These are phyloP conservation scores for Monilinia fructicola DNA, from an alignment of 2,329 filamentous ascomycete genomes.

Conservation along the genomic window DNA sequence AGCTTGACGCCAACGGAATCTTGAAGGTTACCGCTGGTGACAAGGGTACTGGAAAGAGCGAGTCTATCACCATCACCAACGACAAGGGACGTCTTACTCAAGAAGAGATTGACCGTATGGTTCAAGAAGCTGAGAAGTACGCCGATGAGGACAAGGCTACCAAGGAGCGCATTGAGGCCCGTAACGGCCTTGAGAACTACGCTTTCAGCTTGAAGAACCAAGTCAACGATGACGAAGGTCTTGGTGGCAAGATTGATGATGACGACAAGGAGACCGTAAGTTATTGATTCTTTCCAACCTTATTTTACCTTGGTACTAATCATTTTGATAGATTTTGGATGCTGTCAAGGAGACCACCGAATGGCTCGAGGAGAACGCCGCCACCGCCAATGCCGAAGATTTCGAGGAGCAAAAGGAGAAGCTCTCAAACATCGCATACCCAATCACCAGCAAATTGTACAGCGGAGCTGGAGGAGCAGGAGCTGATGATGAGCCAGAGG, in stretches of 20 bases:
- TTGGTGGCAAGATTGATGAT: conserved; percentile 96
- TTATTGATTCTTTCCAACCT: conserved; percentile 32
- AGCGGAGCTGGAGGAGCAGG: conserved; percentile 61
- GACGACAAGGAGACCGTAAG: conserved; percentile 95
- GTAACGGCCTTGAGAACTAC: conserved; percentile 98
- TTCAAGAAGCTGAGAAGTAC: conserved; percentile 96
- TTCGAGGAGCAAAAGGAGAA: conserved; percentile 99
- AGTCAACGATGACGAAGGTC: conserved; percentile 92
- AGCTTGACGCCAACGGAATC: conserved; percentile 97
- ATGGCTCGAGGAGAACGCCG: conserved; percentile 95
- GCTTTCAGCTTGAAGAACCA: conserved; percentile 99
- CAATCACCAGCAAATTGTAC: conserved; percentile 98
- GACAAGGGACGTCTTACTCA: conserved; percentile 96
- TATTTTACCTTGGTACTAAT: conserved; percentile 34
- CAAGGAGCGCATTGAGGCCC: conserved; percentile 92
- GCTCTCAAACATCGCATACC: conserved; percentile 92
- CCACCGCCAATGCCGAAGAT: conserved; percentile 83
- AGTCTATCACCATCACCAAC: conserved; percentile 99
- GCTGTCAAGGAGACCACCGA: conserved; percentile 96
- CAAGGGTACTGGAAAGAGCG: conserved; percentile 96
- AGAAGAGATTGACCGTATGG: conserved; percentile 99
- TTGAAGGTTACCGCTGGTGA: conserved; percentile 94
- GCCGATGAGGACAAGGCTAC: conserved; percentile 99
- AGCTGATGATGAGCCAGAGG: conserved; percentile 66
- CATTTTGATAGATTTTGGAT: conserved; percentile 69